Evolutionary conservation across 2,329 filamentous ascomycete genomes (phyloP).

Genomic region (Pestalotiopsis sp.): DNA sequence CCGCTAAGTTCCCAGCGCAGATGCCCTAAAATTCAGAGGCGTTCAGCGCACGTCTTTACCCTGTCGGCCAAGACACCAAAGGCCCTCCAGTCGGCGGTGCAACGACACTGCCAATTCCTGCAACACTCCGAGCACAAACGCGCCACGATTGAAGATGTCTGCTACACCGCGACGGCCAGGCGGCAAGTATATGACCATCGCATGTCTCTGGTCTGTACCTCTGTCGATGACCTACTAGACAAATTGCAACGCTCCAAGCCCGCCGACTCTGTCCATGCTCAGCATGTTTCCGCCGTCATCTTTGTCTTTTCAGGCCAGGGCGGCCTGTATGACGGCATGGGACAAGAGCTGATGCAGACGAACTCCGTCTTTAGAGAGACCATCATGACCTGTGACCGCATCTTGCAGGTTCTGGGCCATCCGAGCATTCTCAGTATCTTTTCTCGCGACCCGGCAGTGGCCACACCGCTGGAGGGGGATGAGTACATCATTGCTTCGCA

Average conservation of each 20-base stretch:
- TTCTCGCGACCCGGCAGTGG: not conserved
- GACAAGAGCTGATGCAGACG: conserved; percentile 17
- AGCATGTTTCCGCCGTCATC: not conserved
- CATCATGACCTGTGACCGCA: conserved; percentile 15
- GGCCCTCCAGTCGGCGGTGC: conserved; percentile 15
- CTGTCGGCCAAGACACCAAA: conserved; percentile 17
- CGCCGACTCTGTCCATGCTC: not conserved
- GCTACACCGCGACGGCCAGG: conserved; percentile 23
- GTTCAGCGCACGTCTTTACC: conserved; percentile 17
- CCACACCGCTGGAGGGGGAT: not conserved
- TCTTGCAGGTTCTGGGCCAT: conserved; percentile 4
- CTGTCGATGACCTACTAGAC: conserved; percentile 10
- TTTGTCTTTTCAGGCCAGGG: conserved; percentile 21
- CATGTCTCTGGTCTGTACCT: conserved; percentile 15
- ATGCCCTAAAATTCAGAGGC: not conserved
- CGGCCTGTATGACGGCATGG: conserved; percentile 21
- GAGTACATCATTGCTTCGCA: conserved; percentile 15
- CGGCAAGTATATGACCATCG: conserved; percentile 19
- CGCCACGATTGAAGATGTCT: conserved; percentile 18
- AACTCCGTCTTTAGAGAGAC: conserved; percentile 15
- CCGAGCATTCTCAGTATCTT: conserved; percentile 11
- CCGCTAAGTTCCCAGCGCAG: not conserved
- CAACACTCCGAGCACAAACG: not conserved
- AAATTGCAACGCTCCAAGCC: conserved; percentile 1
- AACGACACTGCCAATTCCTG: conserved; percentile 15